phyloP scores from a whole-genome alignment of 805 yeast species.

The Peterozyma xylosa region DNA sequence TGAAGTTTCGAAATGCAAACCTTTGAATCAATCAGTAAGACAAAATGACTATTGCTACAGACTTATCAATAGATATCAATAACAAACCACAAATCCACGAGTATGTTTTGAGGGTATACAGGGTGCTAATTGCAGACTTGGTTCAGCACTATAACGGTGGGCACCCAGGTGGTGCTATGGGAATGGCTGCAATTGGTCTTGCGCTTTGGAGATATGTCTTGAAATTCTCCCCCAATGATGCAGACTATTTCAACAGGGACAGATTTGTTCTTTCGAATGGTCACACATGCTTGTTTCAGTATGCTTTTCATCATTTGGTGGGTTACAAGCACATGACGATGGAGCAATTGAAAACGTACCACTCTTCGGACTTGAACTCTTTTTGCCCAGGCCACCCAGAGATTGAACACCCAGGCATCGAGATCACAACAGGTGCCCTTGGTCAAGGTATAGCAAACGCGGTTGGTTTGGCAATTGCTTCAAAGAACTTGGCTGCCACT shows the following conservation, averaged over 20 bases:
- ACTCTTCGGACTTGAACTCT: conserved; percentile 15
- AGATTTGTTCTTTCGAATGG: conserved; percentile 30
- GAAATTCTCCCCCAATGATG: conserved; percentile 22
- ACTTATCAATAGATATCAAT: not conserved
- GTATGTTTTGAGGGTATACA: conserved; percentile 14
- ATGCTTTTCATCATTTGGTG: conserved; percentile 18
- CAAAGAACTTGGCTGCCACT: conserved; percentile 24
- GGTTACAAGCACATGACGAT: conserved; percentile 26
- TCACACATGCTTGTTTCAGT: conserved; percentile 27
- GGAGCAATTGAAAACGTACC: conserved; percentile 27
- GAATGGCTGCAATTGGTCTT: conserved; percentile 31
- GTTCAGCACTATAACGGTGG: conserved; percentile 22
- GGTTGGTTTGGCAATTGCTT: conserved; percentile 31
- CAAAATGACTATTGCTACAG: not conserved
- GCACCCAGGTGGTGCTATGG: conserved; percentile 33
- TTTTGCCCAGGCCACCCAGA: conserved; percentile 33
- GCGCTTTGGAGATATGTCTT: conserved; percentile 27
- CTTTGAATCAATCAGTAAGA: not conserved
- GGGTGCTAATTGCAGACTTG: conserved; percentile 16
- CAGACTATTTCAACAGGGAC: conserved; percentile 27
- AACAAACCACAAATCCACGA: conserved; percentile 11
- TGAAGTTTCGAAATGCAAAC: too few species aligned
- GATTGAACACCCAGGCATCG: conserved; percentile 28
- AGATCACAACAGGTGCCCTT: conserved; percentile 32
- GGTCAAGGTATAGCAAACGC: conserved; percentile 35